phyloP scores from a whole-genome alignment of 2,329 filamentous ascomycete species.

The Colletotrichum sidae region DNA sequence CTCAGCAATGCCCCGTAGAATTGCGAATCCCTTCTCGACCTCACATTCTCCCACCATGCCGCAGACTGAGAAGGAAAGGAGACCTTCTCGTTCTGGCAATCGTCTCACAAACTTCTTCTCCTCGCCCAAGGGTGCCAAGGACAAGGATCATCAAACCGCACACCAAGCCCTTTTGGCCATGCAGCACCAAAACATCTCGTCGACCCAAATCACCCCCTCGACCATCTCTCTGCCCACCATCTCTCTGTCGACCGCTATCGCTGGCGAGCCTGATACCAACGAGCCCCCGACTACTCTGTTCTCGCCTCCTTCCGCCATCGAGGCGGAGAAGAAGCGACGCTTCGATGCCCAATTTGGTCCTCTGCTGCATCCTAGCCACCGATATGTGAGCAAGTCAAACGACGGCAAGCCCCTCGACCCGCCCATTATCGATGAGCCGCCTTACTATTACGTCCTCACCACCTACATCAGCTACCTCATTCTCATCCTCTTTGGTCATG shows the following conservation, averaged over 20 bases:
- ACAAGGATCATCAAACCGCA: conserved; percentile 71
- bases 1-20: conserved; percentile 68
- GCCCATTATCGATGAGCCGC: conserved; percentile 92
- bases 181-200: conserved; percentile 69
- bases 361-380: conserved; percentile 81
- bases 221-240: conserved; percentile 88
- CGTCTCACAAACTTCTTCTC: conserved; percentile 87
- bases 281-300: conserved; percentile 84
- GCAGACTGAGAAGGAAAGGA: conserved; percentile 65
- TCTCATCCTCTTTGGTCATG: conserved; percentile 93
- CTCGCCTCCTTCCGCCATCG: conserved; percentile 86
- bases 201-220: conserved; percentile 75
- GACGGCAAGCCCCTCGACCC: conserved; percentile 79
- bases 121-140: conserved; percentile 69
- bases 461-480: conserved; percentile 99
- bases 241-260: conserved; percentile 87
- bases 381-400: conserved; percentile 89
- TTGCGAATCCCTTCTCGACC: conserved; percentile 67
- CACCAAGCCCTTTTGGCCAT: conserved; percentile 76
- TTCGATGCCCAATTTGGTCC: conserved; percentile 94
- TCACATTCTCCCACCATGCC: conserved; percentile 60
- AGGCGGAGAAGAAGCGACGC: conserved; percentile 79
- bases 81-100: conserved; percentile 68
- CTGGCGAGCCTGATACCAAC: conserved; percentile 76
- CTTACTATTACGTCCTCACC: conserved; percentile 96